Percentiles rank a stretch among this genome's conserved stretches.
phyloP scores from a whole-genome alignment of 176 grass and related monocot species.

The Zizania latifolia region DNA sequence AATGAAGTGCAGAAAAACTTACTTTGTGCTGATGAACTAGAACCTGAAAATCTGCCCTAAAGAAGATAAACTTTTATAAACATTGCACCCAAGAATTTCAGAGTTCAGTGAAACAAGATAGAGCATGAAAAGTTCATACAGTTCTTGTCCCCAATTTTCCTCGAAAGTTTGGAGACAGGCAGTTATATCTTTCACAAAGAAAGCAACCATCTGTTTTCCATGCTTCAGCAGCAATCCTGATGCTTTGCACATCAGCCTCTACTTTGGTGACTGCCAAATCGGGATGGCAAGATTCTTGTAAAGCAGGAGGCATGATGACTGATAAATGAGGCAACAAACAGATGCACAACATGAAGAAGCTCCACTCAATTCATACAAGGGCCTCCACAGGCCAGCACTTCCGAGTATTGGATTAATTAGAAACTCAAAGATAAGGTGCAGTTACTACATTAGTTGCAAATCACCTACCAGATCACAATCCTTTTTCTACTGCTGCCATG shows the following conservation, averaged over 20 bases:
- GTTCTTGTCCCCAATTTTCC: not conserved
- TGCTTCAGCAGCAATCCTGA: not conserved
- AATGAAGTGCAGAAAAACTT: not conserved
- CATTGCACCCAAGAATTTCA: not conserved
- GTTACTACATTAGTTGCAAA: constrained; percentile 31
- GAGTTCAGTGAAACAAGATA: not conserved
- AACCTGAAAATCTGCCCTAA: not conserved
- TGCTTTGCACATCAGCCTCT: constrained; percentile 3
- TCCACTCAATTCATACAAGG: not conserved
- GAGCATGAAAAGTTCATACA: not conserved
- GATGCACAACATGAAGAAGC: not conserved
- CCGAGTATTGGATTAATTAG: constrained; percentile 13
- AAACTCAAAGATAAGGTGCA: constrained; percentile 8
- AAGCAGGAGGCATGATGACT: constrained; percentile 6
- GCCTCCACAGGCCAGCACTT: not conserved
- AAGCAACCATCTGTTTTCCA: constrained; percentile 2
- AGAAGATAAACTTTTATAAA: not conserved
- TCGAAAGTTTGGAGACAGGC: not conserved
- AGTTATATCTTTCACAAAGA: not conserved
- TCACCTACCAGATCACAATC: constrained; percentile 36
- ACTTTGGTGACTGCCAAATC: not conserved
- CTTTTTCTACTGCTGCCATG: constrained; percentile 23
- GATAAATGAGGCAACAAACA: constrained; percentile 14
- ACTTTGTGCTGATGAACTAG: not conserved
- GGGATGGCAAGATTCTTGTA: constrained; percentile 6